phyloP scores from a whole-genome alignment of 1,284 basidiomycete species.

The Leccinum solheimii region DNA sequence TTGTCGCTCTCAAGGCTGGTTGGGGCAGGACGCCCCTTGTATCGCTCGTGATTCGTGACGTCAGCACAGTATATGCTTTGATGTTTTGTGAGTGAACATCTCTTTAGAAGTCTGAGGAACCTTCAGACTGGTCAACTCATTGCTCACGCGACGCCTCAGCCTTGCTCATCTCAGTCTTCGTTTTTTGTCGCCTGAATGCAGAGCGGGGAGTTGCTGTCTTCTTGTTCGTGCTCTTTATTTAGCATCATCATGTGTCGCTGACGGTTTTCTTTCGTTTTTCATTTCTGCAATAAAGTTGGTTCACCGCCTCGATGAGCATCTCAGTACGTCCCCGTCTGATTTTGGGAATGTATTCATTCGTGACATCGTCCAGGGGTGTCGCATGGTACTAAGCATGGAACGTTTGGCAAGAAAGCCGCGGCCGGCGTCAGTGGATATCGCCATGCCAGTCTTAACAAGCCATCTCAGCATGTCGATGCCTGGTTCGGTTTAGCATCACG shows the following conservation, averaged over 20 bases:
- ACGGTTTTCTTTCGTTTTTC: not conserved
- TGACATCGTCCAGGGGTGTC: not conserved
- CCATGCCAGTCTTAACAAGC: not conserved
- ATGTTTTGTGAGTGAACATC: conserved; percentile 13
- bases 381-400: not conserved
- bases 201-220: conserved; percentile 11
- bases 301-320: conserved; percentile 11
- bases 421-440: not conserved
- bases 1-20: conserved; percentile 10
- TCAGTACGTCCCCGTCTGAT: conserved; percentile 11
- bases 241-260: not conserved
- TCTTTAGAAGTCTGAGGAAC: not conserved
- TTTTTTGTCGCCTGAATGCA: conserved; percentile 13
- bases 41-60: conserved; percentile 23
- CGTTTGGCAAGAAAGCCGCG: not conserved
- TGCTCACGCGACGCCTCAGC: conserved; percentile 14
- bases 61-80: conserved; percentile 13
- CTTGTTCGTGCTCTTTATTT: conserved; percentile 19
- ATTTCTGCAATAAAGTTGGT: conserved; percentile 16
- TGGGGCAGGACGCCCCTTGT: conserved; percentile 21
- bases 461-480: not conserved
- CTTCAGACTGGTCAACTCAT: not conserved
- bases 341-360: not conserved
- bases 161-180: conserved; percentile 8
- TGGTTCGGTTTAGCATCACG: not conserved